phyloP scores from a whole-genome alignment of 306 rosid species.

The Trifolium subterraneum region DNA sequence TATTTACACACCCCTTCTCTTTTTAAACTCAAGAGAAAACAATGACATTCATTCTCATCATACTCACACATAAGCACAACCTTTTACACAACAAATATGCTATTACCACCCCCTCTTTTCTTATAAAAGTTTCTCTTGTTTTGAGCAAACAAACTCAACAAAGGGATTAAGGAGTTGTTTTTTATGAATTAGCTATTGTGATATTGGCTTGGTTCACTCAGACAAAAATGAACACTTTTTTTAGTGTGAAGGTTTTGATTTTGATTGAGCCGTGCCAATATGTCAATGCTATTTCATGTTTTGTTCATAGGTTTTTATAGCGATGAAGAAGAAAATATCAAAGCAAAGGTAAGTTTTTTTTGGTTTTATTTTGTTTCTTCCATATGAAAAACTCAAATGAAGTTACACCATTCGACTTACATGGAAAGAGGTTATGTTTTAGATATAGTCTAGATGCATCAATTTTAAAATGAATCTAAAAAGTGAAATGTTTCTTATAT shows the following conservation, averaged over 20 bases:
- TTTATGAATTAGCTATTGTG: slow-evolving; percentile 57
- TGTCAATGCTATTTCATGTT: slow-evolving; percentile 61
- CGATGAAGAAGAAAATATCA: neutral
- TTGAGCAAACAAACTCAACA: neutral
- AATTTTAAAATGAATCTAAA: too few species aligned
- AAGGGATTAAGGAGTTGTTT: neutral
- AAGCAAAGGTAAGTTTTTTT: neutral
- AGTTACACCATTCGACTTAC: too few species aligned
- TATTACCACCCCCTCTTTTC: neutral
- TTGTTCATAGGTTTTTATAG: neutral
- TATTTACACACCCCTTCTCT: slow-evolving; percentile 37
- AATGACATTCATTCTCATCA: slow-evolving; percentile 49
- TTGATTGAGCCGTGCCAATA: slow-evolving; percentile 93
- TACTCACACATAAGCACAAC: slow-evolving; percentile 5
- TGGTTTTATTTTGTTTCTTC: neutral
- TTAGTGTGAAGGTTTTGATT: slow-evolving; percentile 28
- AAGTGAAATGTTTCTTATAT: too few species aligned
- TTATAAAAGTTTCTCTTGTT: slow-evolving; percentile 2
- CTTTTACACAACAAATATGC: neutral
- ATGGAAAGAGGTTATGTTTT: too few species aligned
- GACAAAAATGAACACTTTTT: neutral
- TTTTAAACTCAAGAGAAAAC: slow-evolving; percentile 20
- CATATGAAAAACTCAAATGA: neutral
- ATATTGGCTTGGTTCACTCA: slow-evolving; percentile 88
- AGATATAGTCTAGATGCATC: too few species aligned